phyloP scores from a whole-genome alignment of 257 asterid genomes.

The Eucommia ulmoides region DNA sequence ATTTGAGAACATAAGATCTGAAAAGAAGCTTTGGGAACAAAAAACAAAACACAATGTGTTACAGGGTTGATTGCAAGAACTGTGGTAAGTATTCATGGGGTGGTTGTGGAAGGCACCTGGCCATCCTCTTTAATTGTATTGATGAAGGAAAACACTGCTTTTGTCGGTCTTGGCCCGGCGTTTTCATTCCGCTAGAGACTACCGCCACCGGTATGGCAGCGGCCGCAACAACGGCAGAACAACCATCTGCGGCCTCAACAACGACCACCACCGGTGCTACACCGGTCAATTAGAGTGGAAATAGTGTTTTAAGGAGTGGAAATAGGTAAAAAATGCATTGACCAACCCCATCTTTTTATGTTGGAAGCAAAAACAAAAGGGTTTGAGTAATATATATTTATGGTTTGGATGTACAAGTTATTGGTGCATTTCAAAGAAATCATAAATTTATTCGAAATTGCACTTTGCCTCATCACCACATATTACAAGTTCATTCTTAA shows the following conservation, averaged over 20 bases:
- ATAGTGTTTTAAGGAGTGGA: no score
- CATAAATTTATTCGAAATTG: no score
- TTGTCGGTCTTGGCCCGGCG: slow-evolving; percentile 81
- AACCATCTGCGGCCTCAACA: slow-evolving; percentile 4
- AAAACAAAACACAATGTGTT: slow-evolving; percentile 29
- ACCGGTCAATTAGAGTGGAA: no score
- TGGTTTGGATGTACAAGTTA: no score
- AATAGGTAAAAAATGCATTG: no score
- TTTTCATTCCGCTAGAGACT: slow-evolving; percentile 24
- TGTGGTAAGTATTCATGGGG: slow-evolving; percentile 61
- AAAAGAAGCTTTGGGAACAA: not conserved
- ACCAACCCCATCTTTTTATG: no score
- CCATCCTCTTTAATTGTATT: slow-evolving; percentile 26
- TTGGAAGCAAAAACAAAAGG: no score
- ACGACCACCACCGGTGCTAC: no score
- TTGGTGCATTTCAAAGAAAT: no score
- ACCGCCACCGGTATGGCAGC: not conserved
- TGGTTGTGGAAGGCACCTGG: slow-evolving; percentile 60
- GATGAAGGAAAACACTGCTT: slow-evolving; percentile 57
- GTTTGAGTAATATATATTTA: no score
- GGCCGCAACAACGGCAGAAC: slow-evolving; percentile 7
- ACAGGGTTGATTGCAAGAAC: slow-evolving; percentile 42
- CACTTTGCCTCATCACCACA: no score
- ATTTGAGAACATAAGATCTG: not conserved
- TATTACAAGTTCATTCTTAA: no score